A percentile compares a stretch with the other conserved stretches of the same genome.
Evolutionary conservation across 768 basidiomycete species (phyloP).

Genomic region (Tricholoma terreum): DNA sequence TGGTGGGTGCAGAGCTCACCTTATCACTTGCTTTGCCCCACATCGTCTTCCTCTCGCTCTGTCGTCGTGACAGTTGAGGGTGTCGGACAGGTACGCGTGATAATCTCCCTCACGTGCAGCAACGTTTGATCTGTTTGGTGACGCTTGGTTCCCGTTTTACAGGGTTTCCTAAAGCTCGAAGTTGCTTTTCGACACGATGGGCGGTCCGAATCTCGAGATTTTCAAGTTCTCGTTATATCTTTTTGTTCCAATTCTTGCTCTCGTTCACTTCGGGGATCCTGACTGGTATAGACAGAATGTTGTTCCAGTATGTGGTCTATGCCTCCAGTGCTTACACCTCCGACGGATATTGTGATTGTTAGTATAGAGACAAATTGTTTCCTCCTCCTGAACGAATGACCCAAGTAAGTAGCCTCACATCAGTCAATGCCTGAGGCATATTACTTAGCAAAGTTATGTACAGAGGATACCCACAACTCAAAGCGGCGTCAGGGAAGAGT

Average conservation of each 20-base stretch:
- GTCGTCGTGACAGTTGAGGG: too few species aligned
- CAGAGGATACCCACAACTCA: slow-evolving; percentile 68
- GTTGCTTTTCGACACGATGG: slow-evolving; percentile 11
- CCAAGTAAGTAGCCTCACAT: slow-evolving; percentile 34
- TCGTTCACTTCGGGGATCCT: slow-evolving; percentile 85
- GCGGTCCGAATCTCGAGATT: slow-evolving; percentile 75
- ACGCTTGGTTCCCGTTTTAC: too few species aligned
- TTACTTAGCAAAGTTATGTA: neutral
- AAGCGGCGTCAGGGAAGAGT: slow-evolving; percentile 59
- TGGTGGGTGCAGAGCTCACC: too few species aligned
- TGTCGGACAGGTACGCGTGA: too few species aligned
- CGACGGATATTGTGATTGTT: neutral
- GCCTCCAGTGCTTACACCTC: neutral
- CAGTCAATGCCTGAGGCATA: slow-evolving; percentile 1
- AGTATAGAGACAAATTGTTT: slow-evolving; percentile 76
- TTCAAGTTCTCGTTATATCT: slow-evolving; percentile 90
- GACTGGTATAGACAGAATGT: slow-evolving; percentile 82
- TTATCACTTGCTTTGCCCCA: too few species aligned
- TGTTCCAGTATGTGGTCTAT: slow-evolving; percentile 51
- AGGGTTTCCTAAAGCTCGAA: neutral
- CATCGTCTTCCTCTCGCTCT: too few species aligned
- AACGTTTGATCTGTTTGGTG: too few species aligned
- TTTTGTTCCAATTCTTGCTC: slow-evolving; percentile 75
- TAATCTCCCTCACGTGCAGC: too few species aligned
- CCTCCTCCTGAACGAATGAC: slow-evolving; percentile 56